Base-by-base conservation (phyloP, 345 rosid species). In the Euphorbia lathyris region DNA sequence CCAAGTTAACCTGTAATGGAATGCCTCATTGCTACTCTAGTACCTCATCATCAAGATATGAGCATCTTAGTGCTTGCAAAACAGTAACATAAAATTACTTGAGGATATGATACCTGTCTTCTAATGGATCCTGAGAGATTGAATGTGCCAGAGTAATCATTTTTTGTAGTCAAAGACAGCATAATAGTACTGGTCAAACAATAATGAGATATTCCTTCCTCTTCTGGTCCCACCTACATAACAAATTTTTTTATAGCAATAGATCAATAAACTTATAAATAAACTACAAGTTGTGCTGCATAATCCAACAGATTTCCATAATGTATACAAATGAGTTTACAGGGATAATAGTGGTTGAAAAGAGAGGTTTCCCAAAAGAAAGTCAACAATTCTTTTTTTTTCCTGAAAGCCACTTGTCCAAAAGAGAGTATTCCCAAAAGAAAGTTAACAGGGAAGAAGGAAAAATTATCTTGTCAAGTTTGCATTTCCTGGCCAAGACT, bases 101-200 rank as follows among this genome's bases (percentile, higher is more conserved):
- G n/a, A 62, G 11, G 1, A 58, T 13, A 32, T 12, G 34, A 19
- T 78, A 94, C 98, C 92, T 92, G 98, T 77, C 98, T 81, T 80
- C 99, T 90, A 67, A 95, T 84, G 23, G 99, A 95, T 73, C 99
- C 99, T 23, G 99, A 95, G 73, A 95, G 86, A 70, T 82, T 84
- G 74, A 95, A 95, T 72, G 88, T 86, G 13, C 99, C 97, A 7
- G 93, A 86, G 32, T 84, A 79, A 40, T 84, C 92, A 71, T 88
- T 77, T 75, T 88, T 86, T 19, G 97, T 92, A n/a, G 97, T 88
- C 70, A 92, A 84, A 74, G 97, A 95, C 72, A 94, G 87, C 93
- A 94, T 94, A 74, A 94, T 82, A 9, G 99, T 92, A 80, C 99
- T 95, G 66, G 97, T 95, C 79, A 95, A 87, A 83, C 99, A 90